Conservation (phyloP, 441 rosid genomes). For the Gossypium trilobum region DNA sequence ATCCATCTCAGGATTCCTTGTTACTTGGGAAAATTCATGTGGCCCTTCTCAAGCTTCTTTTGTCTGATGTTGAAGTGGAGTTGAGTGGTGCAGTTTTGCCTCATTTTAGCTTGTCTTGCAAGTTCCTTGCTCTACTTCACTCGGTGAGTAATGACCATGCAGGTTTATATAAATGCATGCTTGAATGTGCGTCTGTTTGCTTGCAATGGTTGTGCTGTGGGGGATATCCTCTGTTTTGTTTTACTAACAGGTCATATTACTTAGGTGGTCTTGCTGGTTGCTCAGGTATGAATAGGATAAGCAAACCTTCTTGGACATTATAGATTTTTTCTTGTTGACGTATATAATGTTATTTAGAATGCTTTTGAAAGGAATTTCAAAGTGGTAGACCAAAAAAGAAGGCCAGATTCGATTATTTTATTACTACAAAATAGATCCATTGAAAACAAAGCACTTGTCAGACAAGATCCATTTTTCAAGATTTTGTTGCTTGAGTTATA, state of each 20-base stretch:
- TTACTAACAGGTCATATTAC: not conserved
- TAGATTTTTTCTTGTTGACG: not conserved
- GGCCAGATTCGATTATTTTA: not conserved
- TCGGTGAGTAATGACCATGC: slow-evolving; percentile 50
- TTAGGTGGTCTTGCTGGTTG: not conserved
- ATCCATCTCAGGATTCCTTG: slow-evolving; percentile 59
- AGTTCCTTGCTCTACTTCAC: slow-evolving; percentile 79
- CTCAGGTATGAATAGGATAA: slow-evolving; percentile 8
- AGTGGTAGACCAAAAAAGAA: not conserved
- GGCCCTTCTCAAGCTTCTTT: slow-evolving; percentile 76
- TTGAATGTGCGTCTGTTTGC: not conserved
- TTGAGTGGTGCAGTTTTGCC: slow-evolving; percentile 41
- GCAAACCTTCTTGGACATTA: not conserved
- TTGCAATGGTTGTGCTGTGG: not conserved
- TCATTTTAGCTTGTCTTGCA: slow-evolving; percentile 63
- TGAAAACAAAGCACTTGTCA: not conserved
- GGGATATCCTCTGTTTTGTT: not conserved
- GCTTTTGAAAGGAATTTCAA: not conserved
- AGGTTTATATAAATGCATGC: not conserved
- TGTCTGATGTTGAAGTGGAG: slow-evolving; percentile 60
- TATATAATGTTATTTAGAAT: not conserved
- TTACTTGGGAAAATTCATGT: slow-evolving; percentile 78
- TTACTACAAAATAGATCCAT: not conserved
- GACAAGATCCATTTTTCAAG: not conserved
- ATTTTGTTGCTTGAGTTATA: not conserved